Conservation (phyloP, 257 asterid species). For the Salvia rosmarinus region DNA sequence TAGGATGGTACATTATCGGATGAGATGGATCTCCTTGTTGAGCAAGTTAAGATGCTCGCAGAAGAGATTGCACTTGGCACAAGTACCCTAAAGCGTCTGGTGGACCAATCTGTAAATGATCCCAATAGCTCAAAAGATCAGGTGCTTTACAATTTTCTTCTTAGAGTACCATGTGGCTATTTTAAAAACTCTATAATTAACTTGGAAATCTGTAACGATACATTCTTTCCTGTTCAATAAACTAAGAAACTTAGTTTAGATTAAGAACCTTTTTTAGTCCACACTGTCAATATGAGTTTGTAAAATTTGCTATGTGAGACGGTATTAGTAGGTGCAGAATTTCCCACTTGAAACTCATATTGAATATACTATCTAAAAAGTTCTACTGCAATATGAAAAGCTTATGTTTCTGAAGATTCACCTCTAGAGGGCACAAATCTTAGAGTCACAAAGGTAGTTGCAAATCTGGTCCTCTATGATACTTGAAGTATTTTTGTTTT, state of each 20-base stretch:
- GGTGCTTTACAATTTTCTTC: conserved; percentile 43
- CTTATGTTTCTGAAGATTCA: conserved; percentile 9
- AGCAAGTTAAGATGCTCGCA: conserved; percentile 96
- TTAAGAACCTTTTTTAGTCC: not conserved
- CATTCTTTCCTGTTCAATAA: not conserved
- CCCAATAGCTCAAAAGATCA: conserved; percentile 75
- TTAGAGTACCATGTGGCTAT: not conserved
- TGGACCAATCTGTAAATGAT: conserved; percentile 78
- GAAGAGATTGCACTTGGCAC: conserved; percentile 92
- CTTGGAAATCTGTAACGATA: conserved; percentile 6
- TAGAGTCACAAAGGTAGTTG: not conserved
- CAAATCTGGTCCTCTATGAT: conserved; percentile 10
- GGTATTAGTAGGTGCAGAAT: conserved; percentile 30
- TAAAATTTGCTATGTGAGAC: not conserved
- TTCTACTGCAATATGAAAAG: not conserved
- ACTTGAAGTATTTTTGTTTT: conserved; percentile 36
- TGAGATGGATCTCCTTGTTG: conserved; percentile 88
- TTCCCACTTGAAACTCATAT: conserved; percentile 44
- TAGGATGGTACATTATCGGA: conserved; percentile 75
- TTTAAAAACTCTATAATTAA: not conserved
- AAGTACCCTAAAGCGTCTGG: conserved; percentile 86
- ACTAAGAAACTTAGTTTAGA: not conserved
- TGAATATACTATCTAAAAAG: not conserved
- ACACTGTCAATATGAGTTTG: conserved; percentile 10
- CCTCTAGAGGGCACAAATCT: conserved; percentile 25